Base-by-base conservation (phyloP, 1,284 basidiomycete species). In the Pyrrhoderma lamaoense region DNA sequence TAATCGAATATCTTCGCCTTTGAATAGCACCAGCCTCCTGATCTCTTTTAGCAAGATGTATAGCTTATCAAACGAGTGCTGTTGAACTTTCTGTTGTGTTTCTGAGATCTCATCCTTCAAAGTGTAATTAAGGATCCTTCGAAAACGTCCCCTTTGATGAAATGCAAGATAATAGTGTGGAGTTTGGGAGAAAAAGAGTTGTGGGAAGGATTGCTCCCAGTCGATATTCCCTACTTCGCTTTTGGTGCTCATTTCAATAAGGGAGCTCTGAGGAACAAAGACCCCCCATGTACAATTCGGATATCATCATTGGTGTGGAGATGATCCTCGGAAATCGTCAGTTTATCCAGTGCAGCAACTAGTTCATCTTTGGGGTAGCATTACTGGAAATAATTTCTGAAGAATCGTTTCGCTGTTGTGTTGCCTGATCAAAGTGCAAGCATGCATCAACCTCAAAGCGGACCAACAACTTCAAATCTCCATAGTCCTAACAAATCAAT, bases 221-320 rank as follows among this genome's bases (percentile, higher is more conserved):
- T 70, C 61, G 13, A 62, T 54, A 31, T 31, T 31, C 27, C 46
- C 57, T 19, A 37, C 47, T 27, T 25, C 38, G 1, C 67, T 62
- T 31, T 70, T 62, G 23, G 73, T 73, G 39, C 66, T 65, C 45
- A 75, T 55, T 47, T 75, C 73, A 47, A 74, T 57, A 47, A 74
- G 43, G 34, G 63, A 49, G 1, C 62, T 58, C 38, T 74, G 72
- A 1, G 70, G 63, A 8, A 69, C 62, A 3, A 58, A 51, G 1
- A 47, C 44, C 9, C 64, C 63, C 1, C 58, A 13, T 44, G 57
- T 21, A 61, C 37, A 37, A 65, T 45, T 2, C 54, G 23, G 18
- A 57, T 47, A 2, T 44, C 19, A 5, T 51, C 19, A 5, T 51
- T 40, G 14, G 48, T 19, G 0, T 21, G 36, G 11, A 5, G 5